Base-by-base conservation (phyloP, 345 rosid species). In the Conringia planisiliqua region DNA sequence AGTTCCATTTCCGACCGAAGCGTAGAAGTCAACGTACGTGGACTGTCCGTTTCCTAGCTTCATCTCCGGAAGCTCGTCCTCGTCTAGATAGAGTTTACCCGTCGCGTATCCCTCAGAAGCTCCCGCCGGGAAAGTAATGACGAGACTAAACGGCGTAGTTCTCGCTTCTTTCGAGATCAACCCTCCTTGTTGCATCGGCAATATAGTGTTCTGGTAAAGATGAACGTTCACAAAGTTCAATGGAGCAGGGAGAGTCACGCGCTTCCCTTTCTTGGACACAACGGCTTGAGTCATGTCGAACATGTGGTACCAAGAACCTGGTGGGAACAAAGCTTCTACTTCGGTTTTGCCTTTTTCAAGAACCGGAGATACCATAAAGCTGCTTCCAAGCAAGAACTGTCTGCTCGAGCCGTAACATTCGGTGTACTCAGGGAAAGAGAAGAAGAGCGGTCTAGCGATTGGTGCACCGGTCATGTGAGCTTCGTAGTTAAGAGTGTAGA, bases 181-280 rank as follows among this genome's bases (percentile, higher is more conserved):
- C 39, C 99, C 98, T 7, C 98, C 99, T 56, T 72, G 89, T 85
- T 95, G 99, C 96, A 92, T 90, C 1, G 99, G 98, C 8, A 95
- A 63, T 47, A 95, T 89, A 16, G 90, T 84, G 70, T 82, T 89
- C 48, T 95, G 91, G 82, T 89, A 87, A 66, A 92, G 82, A 73
- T 95, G 99, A 44, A 89, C 91, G 48, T 95, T 95, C 20, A 95
- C 91, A 29, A 76, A 90, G 67, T 90, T 83, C 52, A 95, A 79
- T 0, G 99, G 98, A 12, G 97, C 87, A 24, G 87, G 85, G 4
- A 95, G 89, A 4, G 89, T 86, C 5, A 86, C 83, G 16, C 84
- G 80, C 6, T 83, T 55, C 59, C 90, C 97, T 0, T 33, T 84
- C 52, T 80, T 80, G 11, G 96, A 86, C 3, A 75, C 73, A 35